Conservation (phyloP, 2,329 filamentous ascomycete genomes). For the Ascochyta fabae region DNA sequence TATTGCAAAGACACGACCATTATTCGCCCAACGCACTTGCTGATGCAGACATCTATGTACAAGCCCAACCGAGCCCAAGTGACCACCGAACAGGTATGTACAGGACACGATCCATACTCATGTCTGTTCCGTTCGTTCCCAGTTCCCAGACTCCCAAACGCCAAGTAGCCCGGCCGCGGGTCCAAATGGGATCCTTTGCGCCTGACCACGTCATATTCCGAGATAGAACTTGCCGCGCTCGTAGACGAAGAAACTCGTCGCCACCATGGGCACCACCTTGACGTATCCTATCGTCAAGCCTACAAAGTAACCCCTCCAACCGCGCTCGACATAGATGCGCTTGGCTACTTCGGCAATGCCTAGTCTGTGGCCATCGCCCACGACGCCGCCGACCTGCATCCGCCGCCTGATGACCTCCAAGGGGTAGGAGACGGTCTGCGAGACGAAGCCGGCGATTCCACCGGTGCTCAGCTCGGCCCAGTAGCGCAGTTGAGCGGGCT, state of each 20-base stretch:
- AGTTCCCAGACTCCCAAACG: neutral
- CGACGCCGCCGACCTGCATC: conserved; percentile 96
- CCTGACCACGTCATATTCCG: conserved; percentile 49
- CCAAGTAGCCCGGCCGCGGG: neutral
- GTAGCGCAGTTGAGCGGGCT: conserved; percentile 75
- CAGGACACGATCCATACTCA: neutral
- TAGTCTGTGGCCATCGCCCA: conserved; percentile 84
- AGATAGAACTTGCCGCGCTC: conserved; percentile 67
- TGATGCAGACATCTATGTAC: conserved; percentile 13
- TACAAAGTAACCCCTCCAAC: conserved; percentile 84
- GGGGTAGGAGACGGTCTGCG: conserved; percentile 91
- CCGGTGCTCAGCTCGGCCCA: conserved; percentile 88
- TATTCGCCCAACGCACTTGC: conserved; percentile 5
- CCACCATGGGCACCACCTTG: conserved; percentile 90
- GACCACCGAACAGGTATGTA: neutral
- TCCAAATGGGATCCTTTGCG: neutral
- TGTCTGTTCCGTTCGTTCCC: neutral
- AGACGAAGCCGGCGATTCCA: conserved; percentile 84
- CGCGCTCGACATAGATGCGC: conserved; percentile 77
- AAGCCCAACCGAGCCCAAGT: neutral
- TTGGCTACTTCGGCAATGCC: conserved; percentile 78
- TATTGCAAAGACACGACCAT: neutral
- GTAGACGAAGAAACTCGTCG: conserved; percentile 73
- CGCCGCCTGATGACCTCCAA: conserved; percentile 88
- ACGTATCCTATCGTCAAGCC: conserved; percentile 93